Evolutionary conservation across 176 grass and related monocot genomes (phyloP).

Genomic region (Oryza coarctata): DNA sequence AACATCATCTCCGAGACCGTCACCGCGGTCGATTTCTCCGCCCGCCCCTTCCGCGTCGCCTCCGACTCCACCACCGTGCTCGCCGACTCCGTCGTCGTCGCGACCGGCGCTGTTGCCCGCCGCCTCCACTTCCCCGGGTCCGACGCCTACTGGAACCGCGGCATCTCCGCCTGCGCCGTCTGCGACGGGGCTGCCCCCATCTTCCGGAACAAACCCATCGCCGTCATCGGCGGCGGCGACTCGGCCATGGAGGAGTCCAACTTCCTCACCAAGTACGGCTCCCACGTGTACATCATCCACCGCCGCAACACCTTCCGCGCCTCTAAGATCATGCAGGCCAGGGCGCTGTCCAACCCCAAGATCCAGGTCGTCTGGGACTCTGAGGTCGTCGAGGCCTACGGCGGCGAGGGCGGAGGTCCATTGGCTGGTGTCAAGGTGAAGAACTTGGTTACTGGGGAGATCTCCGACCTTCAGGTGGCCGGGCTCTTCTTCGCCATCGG

Average conservation of each 20-base stretch:
- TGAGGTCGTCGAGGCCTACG: conserved; percentile 82
- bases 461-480: conserved; percentile 65
- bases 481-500: conserved; percentile 95
- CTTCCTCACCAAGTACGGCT: conserved; percentile 79
- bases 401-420: conserved; percentile 37
- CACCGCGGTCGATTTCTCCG: conserved; percentile 63
- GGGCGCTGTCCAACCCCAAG: conserved; percentile 77
- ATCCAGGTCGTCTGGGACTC: conserved; percentile 87
- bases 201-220: conserved; percentile 84
- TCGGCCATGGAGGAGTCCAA: conserved; percentile 88
- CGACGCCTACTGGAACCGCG: conserved; percentile 82
- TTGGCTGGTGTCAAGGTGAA: conserved; percentile 79
- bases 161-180: conserved; percentile 79
- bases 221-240: conserved; percentile 66
- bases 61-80: conserved; percentile 63
- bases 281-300: conserved; percentile 65
- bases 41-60: conserved; percentile 61
- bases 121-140: conserved; percentile 76
- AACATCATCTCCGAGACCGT: conserved; percentile 80
- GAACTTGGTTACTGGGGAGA: conserved; percentile 58
- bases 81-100: conserved; percentile 76
- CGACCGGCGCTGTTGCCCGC: conserved; percentile 82
- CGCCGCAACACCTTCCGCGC: conserved; percentile 66
- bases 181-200: conserved; percentile 90
- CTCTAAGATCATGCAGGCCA: conserved; percentile 93